These are phyloP conservation scores for Astrocystis sublimbata DNA, from an alignment of 495 filamentous ascomycete species.

Conservation along the genomic window DNA sequence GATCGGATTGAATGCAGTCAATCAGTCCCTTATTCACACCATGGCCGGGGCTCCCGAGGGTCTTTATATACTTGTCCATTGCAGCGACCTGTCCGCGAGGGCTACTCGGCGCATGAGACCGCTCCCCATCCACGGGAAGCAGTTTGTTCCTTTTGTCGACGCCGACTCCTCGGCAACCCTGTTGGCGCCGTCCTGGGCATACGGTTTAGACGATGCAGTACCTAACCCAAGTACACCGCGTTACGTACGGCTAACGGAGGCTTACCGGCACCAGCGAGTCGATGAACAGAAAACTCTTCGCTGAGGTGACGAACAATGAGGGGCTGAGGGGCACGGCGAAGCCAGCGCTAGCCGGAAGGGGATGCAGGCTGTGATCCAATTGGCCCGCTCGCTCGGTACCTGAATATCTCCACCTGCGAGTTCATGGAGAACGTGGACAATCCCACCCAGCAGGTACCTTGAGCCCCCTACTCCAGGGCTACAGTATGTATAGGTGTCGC, in stretches of 20 bases:
- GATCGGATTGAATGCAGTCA: not conserved
- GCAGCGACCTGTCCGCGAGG: not conserved
- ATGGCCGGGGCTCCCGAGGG: constrained; percentile 9
- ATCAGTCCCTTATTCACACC: no score
- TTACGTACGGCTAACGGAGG: constrained; percentile 4
- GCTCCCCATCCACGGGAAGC: not conserved
- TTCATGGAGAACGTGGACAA: constrained; percentile 4
- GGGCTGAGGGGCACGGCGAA: constrained; percentile 30
- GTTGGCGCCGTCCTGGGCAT: constrained; percentile 10
- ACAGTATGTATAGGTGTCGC: not conserved
- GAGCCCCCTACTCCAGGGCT: no score
- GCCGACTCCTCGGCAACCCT: constrained; percentile 14
- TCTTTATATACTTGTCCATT: constrained; percentile 12
- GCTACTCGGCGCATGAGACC: not conserved
- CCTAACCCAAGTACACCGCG: not conserved
- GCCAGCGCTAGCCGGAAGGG: constrained; percentile 28
- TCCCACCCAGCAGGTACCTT: no score
- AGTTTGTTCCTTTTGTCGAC: constrained; percentile 11
- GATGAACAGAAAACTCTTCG: constrained; percentile 26
- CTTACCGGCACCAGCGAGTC: constrained; percentile 20
- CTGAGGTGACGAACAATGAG: constrained; percentile 32
- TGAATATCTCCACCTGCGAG: constrained; percentile 30
- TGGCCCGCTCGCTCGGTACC: constrained; percentile 34
- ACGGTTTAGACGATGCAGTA: constrained; percentile 3
- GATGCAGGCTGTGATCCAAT: constrained; percentile 25